Base-by-base conservation (phyloP, 768 basidiomycete genomes). In the Flagelloscypha sp. region DNA sequence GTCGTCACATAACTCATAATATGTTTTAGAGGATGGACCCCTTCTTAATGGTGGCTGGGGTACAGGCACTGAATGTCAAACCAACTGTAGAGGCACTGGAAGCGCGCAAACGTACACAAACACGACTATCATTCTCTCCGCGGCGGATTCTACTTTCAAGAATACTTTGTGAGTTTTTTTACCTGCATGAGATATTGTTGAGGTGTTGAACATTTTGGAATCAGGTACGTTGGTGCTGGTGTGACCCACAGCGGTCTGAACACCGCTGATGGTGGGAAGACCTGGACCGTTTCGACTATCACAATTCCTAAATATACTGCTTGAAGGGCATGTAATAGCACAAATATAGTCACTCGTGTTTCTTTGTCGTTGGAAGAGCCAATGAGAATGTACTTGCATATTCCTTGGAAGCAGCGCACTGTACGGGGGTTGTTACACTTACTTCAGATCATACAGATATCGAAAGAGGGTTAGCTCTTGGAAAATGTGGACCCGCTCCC, bases 231-330 rank as follows among this genome's bases (percentile, higher is more conserved):
- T 0, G 42, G 42, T 24, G 9, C 24, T 27, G 42, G 42, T 12
- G 42, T 43, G 9, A 24, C 12, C 6, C 27, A 32, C 21, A 40
- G 24, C 20, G 27, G 23, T n/a, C 33, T 43, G 42, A 23, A 24
- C n/a, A 43, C 38, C 6, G 20, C 33, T 7, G 42, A 43, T 30
- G 33, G 38, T 16, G 42, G 42, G n/a, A 40, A 43, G 38, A 43
- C 42, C 24, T 43, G 42, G 42, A 43, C 38, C 9, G 32, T 43
- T 30, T 32, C 42, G 15, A 35, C 27, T 12, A 43, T 43, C 24
- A 35, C 41, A 21, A 33, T 43, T 27, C 38, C 42, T 7, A 24
- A n/a, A n/a, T n/a, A n/a, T n/a, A n/a, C n/a, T n/a, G n/a, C n/a
- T n/a, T n/a, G n/a, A n/a, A n/a, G n/a, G n/a, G n/a, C n/a, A n/a